These are phyloP conservation scores for Stenocarpella maydis DNA, from an alignment of 2,329 filamentous ascomycete species.

Conservation along the genomic window DNA sequence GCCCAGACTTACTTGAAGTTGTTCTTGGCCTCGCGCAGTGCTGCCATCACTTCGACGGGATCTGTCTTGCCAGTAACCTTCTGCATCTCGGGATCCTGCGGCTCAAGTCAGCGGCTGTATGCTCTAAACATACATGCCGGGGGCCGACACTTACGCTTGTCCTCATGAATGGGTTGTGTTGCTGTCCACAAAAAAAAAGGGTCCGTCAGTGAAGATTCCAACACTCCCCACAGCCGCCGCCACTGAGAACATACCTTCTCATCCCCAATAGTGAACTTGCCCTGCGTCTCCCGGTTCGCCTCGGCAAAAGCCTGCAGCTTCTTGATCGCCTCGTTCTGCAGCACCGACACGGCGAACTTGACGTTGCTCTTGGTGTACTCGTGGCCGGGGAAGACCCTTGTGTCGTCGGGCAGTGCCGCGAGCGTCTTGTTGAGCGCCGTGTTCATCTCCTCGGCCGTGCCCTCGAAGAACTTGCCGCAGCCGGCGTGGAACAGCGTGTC, in stretches of 20 bases:
- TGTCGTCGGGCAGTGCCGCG: slow-evolving; percentile 84
- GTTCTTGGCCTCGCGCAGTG: slow-evolving; percentile 92
- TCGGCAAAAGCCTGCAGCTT: slow-evolving; percentile 80
- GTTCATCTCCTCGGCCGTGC: slow-evolving; percentile 89
- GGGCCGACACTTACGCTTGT: slow-evolving; percentile 66
- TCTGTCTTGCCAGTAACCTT: slow-evolving; percentile 83
- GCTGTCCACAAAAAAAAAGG: slow-evolving; percentile 55
- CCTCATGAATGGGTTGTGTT: slow-evolving; percentile 97
- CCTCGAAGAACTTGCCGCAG: slow-evolving; percentile 96
- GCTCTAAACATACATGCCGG: background rate
- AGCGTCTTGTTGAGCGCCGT: slow-evolving; percentile 88
- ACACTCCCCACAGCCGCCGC: background rate
- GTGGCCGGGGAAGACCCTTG: slow-evolving; percentile 91
- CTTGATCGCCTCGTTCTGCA: slow-evolving; percentile 78
- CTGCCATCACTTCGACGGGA: slow-evolving; percentile 84
- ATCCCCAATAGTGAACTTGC: slow-evolving; percentile 95
- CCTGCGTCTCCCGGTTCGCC: slow-evolving; percentile 86
- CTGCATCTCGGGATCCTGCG: slow-evolving; percentile 81
- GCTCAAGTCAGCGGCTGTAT: slow-evolving; percentile 30
- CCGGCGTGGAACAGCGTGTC: slow-evolving; percentile 96
- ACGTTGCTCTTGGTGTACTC: slow-evolving; percentile 99
- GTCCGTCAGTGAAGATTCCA: slow-evolving; percentile 6
- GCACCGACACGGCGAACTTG: slow-evolving; percentile 82
- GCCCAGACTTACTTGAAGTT: slow-evolving; percentile 64
- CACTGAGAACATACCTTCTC: slow-evolving; percentile 75